Conservation (phyloP, 208 protist genomes). For the Crithidia acanthocephali region DNA sequence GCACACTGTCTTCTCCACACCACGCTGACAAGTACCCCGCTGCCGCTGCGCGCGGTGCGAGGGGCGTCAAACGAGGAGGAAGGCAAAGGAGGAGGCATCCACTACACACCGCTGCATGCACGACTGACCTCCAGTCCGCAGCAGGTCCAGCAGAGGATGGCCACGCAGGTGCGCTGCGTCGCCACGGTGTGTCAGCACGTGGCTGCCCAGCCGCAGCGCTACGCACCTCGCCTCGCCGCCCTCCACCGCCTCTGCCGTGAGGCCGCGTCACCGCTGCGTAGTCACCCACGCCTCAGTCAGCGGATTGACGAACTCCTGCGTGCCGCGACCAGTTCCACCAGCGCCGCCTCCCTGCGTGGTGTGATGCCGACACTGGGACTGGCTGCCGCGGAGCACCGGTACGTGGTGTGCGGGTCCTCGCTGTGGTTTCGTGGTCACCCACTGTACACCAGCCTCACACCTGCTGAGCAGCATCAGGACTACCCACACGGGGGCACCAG, state of each 20-base stretch:
- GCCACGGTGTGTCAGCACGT: background rate
- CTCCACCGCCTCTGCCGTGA: constrained; percentile 40
- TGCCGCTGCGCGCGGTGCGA: constrained; percentile 18
- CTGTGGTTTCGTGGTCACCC: constrained; percentile 42
- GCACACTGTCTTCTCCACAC: constrained; percentile 44
- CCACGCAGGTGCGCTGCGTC: constrained; percentile 31
- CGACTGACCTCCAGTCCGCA: constrained; percentile 38
- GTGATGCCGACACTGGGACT: constrained; percentile 38
- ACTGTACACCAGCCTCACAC: constrained; percentile 20
- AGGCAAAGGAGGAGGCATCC: constrained; percentile 13
- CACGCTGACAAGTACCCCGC: constrained; percentile 43
- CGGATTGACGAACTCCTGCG: constrained; percentile 47
- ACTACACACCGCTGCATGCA: constrained; percentile 51
- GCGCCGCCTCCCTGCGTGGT: constrained; percentile 44
- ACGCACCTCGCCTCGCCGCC: constrained; percentile 11
- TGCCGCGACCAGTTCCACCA: constrained; percentile 33
- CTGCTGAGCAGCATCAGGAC: background rate
- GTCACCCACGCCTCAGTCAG: constrained; percentile 23
- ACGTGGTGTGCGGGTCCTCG: constrained; percentile 18
- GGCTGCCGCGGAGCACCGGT: constrained; percentile 11
- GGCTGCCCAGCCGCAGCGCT: background rate
- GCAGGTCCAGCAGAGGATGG: constrained; percentile 41
- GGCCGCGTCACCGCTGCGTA: constrained; percentile 33
- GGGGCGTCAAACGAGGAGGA: constrained; percentile 11
- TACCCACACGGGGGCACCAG: too few relatives aligned